Evolutionary conservation across 2,329 filamentous ascomycete genomes (phyloP), one percentile per base, ranked within the genome.

Genomic region (Trichoderma hamatum): DNA sequence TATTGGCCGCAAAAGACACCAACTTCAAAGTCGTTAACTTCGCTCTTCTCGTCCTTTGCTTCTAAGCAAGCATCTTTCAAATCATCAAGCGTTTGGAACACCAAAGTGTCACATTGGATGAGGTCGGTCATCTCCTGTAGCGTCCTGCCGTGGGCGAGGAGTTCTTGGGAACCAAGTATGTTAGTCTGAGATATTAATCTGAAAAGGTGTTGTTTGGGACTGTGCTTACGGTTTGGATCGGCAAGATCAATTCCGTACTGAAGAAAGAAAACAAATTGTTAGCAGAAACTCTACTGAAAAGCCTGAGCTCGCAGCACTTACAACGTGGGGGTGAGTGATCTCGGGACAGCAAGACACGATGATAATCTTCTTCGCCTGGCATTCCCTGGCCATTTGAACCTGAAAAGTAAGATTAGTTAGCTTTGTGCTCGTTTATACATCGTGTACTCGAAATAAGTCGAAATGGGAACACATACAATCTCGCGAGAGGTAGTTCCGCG

Each of bases 1-100:
- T 97, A 97, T 72, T 89, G 88, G 56, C 95, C 95, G 76, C 90
- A 93, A 82, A 98, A 97, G 10, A 97, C 94, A 66, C 95, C 94
- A 2, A 96, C 89, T 77, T 98, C 95, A 73, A 97, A 97, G 67
- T 90, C 84, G 10, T 84, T 84, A 74, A 87, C 77, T 43, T 80
- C 78, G 39, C 83, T 81, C 70, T 86, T 80, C 67, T 86, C 82
- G 62, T 89, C 85, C 70, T 88, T 89, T 4, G 92, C 86, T 73
- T 93, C 89, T 1, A 89, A 86, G 76, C 94, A 97, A 0, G 94
- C 89, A 34, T 85, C 88, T 76, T 91, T 90, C n/a, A 98, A 84
- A 75, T 96, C 94, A 1, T 89, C 85, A 1, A 98, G 86, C 10
- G 77, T 76, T 71, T 84, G 82, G 75, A 79, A 85, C 62, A 85